Evolutionary conservation across 192 early-diverging fungal genomes (phyloP), one percentile per base, ranked within the genome.

Genomic region (Allomyces macrogynus): DNA sequence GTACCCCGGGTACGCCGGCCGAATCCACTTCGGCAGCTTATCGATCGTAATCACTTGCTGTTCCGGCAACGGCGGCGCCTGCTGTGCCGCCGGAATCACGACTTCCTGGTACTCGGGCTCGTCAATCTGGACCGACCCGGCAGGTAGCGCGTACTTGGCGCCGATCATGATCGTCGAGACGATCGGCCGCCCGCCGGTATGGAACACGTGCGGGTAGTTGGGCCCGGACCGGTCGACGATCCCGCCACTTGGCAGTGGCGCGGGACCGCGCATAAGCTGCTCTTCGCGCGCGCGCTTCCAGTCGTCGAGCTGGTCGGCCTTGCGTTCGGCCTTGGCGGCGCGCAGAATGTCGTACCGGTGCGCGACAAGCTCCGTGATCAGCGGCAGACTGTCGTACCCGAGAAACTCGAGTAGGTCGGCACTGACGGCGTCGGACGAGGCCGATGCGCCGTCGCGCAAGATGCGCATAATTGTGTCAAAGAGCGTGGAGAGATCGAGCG

Each of bases 21-120:
- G 42, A 1, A 43, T 64, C 32, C 25, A 26, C 5, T 26, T 64
- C 5, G 16, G 42, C 79, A 96, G 78, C 23, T 81, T 78, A 8
- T 68, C 74, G 11, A 97, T 80, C 4, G 64, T 63, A 12, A 97
- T 76, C 5, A 79, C 68, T 43, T 74, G 71, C 74, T 99, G 91
- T 0, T 75, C 75, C 0, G 74, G 64, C 12, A 84, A 83, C 1
- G 76, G 70, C 18, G 87, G 83, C 1, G 89, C 86, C 24, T 78
- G 75, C 54, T 77, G 76, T 1, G 89, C 71, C 10, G 88, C 76
- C 0, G 96, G 96, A 63, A 99, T 92, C 0, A 76, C 84, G 26
- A 96, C 86, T 75, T 95, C 91, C 67, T 99, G 93, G 67, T 90
- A 89, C 69, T 92, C 84, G 70, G 84, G 68, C 65, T 76, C 73